A percentile compares a stretch with the other conserved stretches of the same genome.
These are phyloP conservation scores for Cryptococcus hybrid DNA, from an alignment of 1,284 basidiomycete species.

Conservation along the genomic window DNA sequence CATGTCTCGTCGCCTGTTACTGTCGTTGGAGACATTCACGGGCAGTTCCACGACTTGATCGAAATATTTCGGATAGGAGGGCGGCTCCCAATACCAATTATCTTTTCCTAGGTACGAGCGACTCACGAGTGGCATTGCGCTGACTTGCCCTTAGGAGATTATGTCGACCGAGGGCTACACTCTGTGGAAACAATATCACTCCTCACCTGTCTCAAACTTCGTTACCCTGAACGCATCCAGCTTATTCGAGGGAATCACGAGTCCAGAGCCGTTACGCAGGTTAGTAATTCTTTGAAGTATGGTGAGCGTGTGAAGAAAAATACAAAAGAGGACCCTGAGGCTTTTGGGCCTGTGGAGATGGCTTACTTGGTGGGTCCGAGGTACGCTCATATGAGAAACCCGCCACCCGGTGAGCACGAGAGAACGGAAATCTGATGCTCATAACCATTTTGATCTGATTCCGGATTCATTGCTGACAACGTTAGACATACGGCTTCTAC, in stretches of 20 bases:
- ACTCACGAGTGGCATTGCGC: neutral
- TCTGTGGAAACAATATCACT: constrained; percentile 98
- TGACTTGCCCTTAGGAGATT: constrained; percentile 68
- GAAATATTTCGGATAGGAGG: constrained; percentile 98
- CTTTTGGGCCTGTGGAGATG: constrained; percentile 22
- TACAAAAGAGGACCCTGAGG: constrained; percentile 49
- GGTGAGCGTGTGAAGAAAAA: constrained; percentile 26
- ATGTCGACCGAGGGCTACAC: constrained; percentile 96
- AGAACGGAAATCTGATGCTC: constrained; percentile 50
- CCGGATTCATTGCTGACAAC: neutral
- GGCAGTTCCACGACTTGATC: constrained; percentile 97
- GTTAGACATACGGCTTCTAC: constrained; percentile 97
- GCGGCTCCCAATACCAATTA: constrained; percentile 97
- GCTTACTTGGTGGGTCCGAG: constrained; percentile 13
- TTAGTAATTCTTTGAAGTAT: constrained; percentile 46
- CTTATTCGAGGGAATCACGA: constrained; percentile 98
- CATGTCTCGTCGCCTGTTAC: constrained; percentile 98
- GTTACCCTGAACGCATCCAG: constrained; percentile 96
- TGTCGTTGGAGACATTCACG: constrained; percentile 98
- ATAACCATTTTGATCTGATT: neutral
- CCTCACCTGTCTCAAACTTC: constrained; percentile 91
- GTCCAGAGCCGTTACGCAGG: constrained; percentile 96
- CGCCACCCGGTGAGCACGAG: constrained; percentile 15
- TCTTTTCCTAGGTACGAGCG: constrained; percentile 78
- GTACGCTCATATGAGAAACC: constrained; percentile 37